Evolutionary conservation across 345 rosid species (phyloP), one percentile per base, ranked within the genome.

Genomic region (Rhodamnia rubescens): DNA sequence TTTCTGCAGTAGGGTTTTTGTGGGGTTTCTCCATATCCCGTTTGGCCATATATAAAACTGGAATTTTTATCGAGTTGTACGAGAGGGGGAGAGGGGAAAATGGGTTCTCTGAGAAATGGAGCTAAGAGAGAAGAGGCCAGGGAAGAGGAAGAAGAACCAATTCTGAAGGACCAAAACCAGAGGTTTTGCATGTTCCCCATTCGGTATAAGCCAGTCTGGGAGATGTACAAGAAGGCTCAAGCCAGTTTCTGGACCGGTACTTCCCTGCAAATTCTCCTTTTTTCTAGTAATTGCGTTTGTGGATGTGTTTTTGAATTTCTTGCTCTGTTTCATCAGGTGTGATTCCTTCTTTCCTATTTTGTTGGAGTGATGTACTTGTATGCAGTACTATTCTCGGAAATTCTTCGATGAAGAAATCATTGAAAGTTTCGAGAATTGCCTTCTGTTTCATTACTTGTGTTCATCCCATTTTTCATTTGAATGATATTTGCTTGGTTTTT

Each of bases 161-260:
- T 96, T 53, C 86, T 96, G 53, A 90, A 55, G 89, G 89, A 90
- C 42, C 95, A 95, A 83, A 93, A 90, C 89, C 94, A 93, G 94
- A 93, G 98, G 91, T 94, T 96, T 84, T 93, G 97, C 86, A 96
- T 96, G 98, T 96, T 96, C 86, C 99, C 99, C 53, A 90, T 95
- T 53, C 89, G 91, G 83, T 93, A 96, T 87, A 91, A 90, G 87
- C 88, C 87, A 8, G 84, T 96, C 75, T 96, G 98, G 99, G 98
- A 96, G 95, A 95, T 96, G 98, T 95, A 95, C 92, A 96, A 94
- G 92, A 96, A 96, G 93, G 97, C 99, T 53, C 88, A 92, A 69
- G 99, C 98, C 85, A 93, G 98, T 92, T 96, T 95, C 82, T 95
- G 99, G 98, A 96, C 98, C 32, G 97, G 97, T 94, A 85, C 52